These are phyloP conservation scores for Cladophialophora bantiana DNA, from an alignment of 2,329 filamentous ascomycete genomes.

Conservation along the genomic window DNA sequence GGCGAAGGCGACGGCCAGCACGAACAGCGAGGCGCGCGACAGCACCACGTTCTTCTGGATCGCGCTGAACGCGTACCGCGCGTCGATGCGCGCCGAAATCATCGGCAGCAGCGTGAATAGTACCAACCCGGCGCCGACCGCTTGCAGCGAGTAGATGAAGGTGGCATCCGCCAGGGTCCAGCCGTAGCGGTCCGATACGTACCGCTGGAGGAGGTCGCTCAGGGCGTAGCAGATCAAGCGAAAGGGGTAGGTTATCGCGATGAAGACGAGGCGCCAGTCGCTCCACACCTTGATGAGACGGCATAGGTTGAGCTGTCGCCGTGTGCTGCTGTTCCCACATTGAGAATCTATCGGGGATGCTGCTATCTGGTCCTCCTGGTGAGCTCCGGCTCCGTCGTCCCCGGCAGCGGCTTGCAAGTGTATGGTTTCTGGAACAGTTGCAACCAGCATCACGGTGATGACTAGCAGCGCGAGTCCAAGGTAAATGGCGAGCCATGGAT, in stretches of 20 bases:
- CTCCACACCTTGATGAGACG: slow-evolving; percentile 31
- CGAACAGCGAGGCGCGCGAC: slow-evolving; percentile 54
- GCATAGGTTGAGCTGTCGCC: slow-evolving; percentile 4
- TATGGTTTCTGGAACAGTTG: slow-evolving; percentile 51
- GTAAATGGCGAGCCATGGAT: slow-evolving; percentile 52
- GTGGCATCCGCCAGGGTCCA: slow-evolving; percentile 56
- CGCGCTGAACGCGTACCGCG: slow-evolving; percentile 46
- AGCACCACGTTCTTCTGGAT: slow-evolving; percentile 56
- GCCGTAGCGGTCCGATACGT: slow-evolving; percentile 59
- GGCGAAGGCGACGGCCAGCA: slow-evolving; percentile 54
- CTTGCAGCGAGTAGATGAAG: slow-evolving; percentile 55
- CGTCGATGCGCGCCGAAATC: slow-evolving; percentile 49
- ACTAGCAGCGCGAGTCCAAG: slow-evolving; percentile 47
- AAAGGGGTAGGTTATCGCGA: slow-evolving; percentile 56
- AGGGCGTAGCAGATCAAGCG: slow-evolving; percentile 58
- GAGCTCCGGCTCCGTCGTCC: slow-evolving; percentile 30
- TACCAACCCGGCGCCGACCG: slow-evolving; percentile 56
- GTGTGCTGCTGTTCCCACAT: neutral
- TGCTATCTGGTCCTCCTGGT: slow-evolving; percentile 25
- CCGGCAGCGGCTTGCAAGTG: slow-evolving; percentile 43
- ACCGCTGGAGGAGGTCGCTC: slow-evolving; percentile 57
- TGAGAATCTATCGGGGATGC: neutral
- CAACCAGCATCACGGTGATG: slow-evolving; percentile 45
- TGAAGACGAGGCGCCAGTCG: slow-evolving; percentile 41
- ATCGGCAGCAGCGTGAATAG: slow-evolving; percentile 56